Evolutionary conservation across 257 asterid genomes (phyloP).

Genomic region (Coffea eugenioides): DNA sequence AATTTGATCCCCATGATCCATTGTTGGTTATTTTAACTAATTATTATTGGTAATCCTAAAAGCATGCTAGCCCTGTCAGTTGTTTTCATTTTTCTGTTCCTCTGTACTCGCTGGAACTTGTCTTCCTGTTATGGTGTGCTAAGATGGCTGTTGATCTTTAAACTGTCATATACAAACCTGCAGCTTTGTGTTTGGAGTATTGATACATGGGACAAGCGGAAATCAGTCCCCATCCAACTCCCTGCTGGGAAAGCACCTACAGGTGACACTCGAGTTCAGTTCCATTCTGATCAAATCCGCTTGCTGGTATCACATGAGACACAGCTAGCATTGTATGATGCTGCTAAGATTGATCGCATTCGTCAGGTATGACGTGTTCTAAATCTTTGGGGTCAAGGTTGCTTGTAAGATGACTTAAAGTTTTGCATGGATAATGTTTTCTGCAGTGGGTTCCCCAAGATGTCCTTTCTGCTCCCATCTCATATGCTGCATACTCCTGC

Average conservation of each 20-base stretch:
- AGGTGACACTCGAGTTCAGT: conserved; percentile 95
- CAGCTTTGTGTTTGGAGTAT: conserved; percentile 97
- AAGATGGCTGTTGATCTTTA: conserved; percentile 4
- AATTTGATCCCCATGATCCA: not conserved
- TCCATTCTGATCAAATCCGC: conserved; percentile 77
- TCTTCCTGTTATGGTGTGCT: not conserved
- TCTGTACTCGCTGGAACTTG: not conserved
- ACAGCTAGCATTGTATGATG: conserved; percentile 84
- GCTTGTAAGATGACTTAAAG: not conserved
- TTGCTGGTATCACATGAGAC: conserved; percentile 89
- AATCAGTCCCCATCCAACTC: conserved; percentile 69
- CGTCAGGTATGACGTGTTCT: conserved; percentile 60
- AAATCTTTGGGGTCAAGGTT: not conserved
- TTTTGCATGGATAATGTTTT: conserved; percentile 21
- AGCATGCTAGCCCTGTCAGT: not conserved
- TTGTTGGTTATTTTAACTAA: not conserved
- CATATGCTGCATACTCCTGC: conserved; percentile 91
- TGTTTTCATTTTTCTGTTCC: not conserved
- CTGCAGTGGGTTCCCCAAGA: conserved; percentile 96
- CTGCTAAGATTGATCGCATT: conserved; percentile 82
- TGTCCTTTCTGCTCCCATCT: conserved; percentile 79
- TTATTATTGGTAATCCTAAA: not conserved
- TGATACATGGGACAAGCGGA: conserved; percentile 92
- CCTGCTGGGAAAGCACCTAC: conserved; percentile 85
- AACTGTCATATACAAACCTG: conserved; percentile 1